These are phyloP conservation scores for Didymellaceae sp. DNA, from an alignment of 2,329 filamentous ascomycete genomes.

Conservation along the genomic window DNA sequence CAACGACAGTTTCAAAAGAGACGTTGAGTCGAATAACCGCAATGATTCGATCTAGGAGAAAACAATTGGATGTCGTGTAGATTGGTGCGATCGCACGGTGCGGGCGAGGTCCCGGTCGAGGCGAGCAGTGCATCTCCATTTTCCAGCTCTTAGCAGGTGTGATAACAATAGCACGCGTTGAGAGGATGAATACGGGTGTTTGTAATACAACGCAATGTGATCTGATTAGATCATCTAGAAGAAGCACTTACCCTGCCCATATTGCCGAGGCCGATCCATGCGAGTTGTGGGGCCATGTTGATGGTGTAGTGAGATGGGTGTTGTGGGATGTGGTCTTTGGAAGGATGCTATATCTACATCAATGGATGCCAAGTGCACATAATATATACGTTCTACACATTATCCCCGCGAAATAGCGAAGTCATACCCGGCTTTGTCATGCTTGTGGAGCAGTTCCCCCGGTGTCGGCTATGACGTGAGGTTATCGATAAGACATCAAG, in stretches of 20 bases:
- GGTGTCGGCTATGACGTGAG: conserved; percentile 23
- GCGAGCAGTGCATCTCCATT: background rate
- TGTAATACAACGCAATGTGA: background rate
- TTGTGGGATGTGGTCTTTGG: background rate
- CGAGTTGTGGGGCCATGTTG: conserved; percentile 60
- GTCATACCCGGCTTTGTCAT: conserved; percentile 17
- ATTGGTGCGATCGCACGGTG: too few relatives aligned
- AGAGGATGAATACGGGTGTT: too few relatives aligned
- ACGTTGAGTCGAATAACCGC: too few relatives aligned
- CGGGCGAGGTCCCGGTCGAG: too few relatives aligned
- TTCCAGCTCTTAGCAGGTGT: conserved; percentile 4
- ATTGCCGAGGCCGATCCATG: conserved; percentile 86
- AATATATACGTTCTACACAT: background rate
- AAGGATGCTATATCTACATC: background rate
- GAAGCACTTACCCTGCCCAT: conserved; percentile 73
- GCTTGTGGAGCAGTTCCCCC: conserved; percentile 1
- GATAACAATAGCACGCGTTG: too few relatives aligned
- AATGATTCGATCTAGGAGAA: too few relatives aligned
- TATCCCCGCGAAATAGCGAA: conserved; percentile 6
- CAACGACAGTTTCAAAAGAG: too few relatives aligned
- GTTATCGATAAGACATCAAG: conserved; percentile 27
- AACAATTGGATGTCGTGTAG: too few relatives aligned
- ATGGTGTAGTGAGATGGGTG: conserved; percentile 1
- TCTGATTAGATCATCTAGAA: conserved; percentile 13
- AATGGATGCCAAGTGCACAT: background rate